Conservation (phyloP, 305 asterid species). For the Fraxinus paxiana region DNA sequence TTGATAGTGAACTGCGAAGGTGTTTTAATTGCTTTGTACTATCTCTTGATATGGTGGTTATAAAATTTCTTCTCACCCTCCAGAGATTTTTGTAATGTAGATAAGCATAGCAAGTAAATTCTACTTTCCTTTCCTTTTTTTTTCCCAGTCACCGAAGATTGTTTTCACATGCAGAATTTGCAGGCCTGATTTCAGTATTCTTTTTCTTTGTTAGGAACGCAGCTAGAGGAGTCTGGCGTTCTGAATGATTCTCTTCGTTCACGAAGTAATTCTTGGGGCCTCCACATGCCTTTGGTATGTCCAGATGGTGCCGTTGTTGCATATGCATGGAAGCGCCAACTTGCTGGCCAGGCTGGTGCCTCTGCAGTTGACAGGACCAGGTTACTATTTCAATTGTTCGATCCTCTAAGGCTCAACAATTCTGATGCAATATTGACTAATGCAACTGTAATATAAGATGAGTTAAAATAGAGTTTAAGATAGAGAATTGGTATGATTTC, state of each 20-base stretch:
- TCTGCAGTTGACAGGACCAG: conserved; percentile 97
- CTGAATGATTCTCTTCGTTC: conserved; percentile 78
- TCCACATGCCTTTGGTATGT: conserved; percentile 95
- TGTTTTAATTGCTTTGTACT: neutral
- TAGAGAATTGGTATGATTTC: neutral
- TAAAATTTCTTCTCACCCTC: neutral
- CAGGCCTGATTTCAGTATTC: neutral
- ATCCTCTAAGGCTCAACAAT: conserved; percentile 11
- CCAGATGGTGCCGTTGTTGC: conserved; percentile 99
- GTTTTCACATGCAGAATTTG: neutral
- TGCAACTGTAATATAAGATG: neutral
- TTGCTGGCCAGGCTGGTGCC: conserved; percentile 99
- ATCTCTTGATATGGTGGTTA: neutral
- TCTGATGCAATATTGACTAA: neutral
- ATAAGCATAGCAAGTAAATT: neutral
- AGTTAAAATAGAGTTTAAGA: neutral
- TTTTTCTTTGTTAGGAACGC: conserved; percentile 51
- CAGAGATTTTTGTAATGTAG: conserved; percentile 11
- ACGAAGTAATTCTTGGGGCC: conserved; percentile 95
- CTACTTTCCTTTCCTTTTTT: neutral
- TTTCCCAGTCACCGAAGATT: neutral
- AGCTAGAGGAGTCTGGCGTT: conserved; percentile 91
- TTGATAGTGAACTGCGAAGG: neutral
- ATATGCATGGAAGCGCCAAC: conserved; percentile 98
- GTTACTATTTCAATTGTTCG: conserved; percentile 30